These are phyloP conservation scores for Echinochloa phyllopogon DNA, from an alignment of 176 grass and related monocot species.

Conservation along the genomic window DNA sequence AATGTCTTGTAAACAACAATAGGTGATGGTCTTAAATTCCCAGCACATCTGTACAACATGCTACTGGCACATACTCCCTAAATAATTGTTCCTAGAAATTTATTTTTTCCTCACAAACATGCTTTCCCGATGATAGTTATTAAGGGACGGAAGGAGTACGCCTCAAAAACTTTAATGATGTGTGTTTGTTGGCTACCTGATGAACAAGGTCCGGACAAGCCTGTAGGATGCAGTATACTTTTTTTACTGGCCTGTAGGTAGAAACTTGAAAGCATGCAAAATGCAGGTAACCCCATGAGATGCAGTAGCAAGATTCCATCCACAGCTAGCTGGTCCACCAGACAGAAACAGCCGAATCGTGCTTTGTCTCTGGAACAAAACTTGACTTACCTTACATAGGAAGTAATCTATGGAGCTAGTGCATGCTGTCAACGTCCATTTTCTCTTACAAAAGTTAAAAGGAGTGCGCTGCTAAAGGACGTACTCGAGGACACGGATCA, in stretches of 20 bases:
- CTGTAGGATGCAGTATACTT: background rate
- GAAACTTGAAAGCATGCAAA: conserved; percentile 6
- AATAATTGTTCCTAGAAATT: no score
- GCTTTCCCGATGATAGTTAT: no score
- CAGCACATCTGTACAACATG: conserved; percentile 1
- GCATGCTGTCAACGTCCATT: background rate
- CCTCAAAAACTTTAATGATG: conserved; percentile 5
- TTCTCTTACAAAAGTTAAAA: background rate
- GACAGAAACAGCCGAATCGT: conserved; percentile 9
- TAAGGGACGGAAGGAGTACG: no score
- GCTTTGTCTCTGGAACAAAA: background rate
- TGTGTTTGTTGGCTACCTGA: conserved; percentile 9
- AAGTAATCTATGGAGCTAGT: background rate
- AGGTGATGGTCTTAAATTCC: background rate
- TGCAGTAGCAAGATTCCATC: conserved; percentile 18
- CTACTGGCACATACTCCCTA: conserved; percentile 20
- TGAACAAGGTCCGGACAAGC: background rate
- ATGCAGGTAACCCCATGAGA: background rate
- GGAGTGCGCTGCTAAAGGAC: no score
- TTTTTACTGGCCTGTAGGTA: background rate
- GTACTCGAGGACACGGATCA: background rate
- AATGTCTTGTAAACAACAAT: background rate
- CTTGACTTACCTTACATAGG: background rate
- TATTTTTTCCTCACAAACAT: no score
- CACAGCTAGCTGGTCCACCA: background rate